phyloP scores from a whole-genome alignment of 805 yeast genomes.

The Wickerhamiella azymoides region DNA sequence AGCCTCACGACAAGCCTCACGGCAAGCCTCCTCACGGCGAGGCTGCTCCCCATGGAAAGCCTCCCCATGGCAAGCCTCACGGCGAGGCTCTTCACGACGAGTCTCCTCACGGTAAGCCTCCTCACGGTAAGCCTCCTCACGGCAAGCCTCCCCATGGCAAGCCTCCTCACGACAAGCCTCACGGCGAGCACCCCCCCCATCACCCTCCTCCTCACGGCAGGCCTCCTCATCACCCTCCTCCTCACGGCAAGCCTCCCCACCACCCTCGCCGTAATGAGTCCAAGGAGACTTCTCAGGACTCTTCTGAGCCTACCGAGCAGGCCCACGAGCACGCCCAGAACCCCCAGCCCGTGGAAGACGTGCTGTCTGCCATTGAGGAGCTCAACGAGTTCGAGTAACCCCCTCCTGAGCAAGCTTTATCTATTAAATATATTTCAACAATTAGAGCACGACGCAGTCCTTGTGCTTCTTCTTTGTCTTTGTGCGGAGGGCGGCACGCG shows the following conservation, averaged over 20 bases:
- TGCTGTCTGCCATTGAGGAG: too few species aligned
- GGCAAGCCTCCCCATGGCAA: not conserved
- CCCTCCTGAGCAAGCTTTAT: not conserved
- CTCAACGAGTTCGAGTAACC: not conserved
- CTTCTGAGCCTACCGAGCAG: too few species aligned
- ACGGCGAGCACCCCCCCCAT: too few species aligned
- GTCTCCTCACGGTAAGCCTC: too few species aligned
- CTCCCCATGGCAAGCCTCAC: not conserved
- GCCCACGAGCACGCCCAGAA: too few species aligned
- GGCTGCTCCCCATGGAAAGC: not conserved
- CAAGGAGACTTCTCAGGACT: not conserved
- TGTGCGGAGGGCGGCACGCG: conserved; percentile 72
- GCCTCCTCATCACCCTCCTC: not conserved
- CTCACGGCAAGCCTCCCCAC: not conserved
- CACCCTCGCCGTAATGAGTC: not conserved
- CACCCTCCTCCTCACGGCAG: not conserved
- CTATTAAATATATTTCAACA: not conserved
- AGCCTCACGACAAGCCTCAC: not conserved
- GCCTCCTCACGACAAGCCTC: not conserved
- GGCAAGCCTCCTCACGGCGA: not conserved
- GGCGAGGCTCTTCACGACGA: too few species aligned
- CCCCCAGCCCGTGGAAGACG: too few species aligned
- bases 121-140: not conserved
- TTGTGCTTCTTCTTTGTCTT: conserved; percentile 2
- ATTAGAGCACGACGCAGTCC: conserved; percentile 3